A percentile compares a stretch with the other conserved stretches of the same genome.
These are phyloP conservation scores for Diddensiella transvaalensis DNA, from an alignment of 805 yeast species.

Conservation along the genomic window DNA sequence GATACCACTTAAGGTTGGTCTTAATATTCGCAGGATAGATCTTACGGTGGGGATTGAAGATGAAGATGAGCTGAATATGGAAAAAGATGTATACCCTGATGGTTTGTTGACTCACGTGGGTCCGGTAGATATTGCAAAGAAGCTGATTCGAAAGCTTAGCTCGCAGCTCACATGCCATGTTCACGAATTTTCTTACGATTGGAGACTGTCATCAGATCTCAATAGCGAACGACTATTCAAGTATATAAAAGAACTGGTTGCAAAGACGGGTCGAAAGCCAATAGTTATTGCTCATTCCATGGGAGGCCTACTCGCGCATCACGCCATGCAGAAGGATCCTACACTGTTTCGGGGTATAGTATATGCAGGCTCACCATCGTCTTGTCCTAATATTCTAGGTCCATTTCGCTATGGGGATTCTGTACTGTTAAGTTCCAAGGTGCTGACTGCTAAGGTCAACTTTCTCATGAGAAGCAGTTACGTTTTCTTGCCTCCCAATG, in stretches of 20 bases:
- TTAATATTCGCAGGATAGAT: conserved; percentile 66
- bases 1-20: conserved; percentile 84
- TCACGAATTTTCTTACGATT: conserved; percentile 85
- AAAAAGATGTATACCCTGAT: conserved; percentile 59
- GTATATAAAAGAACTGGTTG: conserved; percentile 42
- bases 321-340: conserved; percentile 67
- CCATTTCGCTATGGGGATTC: conserved; percentile 81
- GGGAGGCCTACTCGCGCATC: conserved; percentile 89
- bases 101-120: conserved; percentile 81
- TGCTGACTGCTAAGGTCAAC: conserved; percentile 75
- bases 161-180: conserved; percentile 52
- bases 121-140: conserved; percentile 74
- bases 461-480: conserved; percentile 87
- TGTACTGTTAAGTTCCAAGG: conserved; percentile 67
- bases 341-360: conserved; percentile 66
- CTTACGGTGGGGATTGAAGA: conserved; percentile 67
- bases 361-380: conserved; percentile 80
- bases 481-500: conserved; percentile 71
- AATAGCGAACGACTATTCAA: conserved; percentile 49
- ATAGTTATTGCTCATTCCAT: conserved; percentile 84
- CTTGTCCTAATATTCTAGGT: conserved; percentile 82
- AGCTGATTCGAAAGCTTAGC: conserved; percentile 51
- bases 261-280: conserved; percentile 5
- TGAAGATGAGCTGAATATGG: conserved; percentile 58
- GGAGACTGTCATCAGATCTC: conserved; percentile 73